Base-by-base conservation (phyloP, 371 early-diverging fungal genomes). In the Rhizopus stolonifer region DNA sequence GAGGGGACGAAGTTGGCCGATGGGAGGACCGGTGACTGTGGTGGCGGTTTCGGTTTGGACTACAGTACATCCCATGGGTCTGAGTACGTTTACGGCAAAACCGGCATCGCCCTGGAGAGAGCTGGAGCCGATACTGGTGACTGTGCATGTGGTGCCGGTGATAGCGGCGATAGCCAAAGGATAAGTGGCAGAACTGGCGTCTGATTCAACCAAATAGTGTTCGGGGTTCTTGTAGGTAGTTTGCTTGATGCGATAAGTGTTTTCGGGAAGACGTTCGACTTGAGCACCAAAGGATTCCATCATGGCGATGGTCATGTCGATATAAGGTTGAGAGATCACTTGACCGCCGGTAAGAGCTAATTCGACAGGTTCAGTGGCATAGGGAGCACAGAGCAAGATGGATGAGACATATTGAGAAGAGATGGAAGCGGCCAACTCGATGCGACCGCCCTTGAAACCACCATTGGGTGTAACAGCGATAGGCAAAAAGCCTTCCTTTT, bases 261-360 rank as follows among this genome's bases (percentile, higher is more conserved):
- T 93, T 54, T 83, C 81, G 24, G 87, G 72, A 13, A 88, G 68
- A 19, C 88, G 83, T 56, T 87, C 80, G 29, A 95, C 94, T 0
- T 77, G 48, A 49, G 92, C 81, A 38, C 98, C 97, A 67, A 98
- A 98, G 3, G 89, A 85, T 55, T 81, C 80, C 98, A 98, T 98
- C 97, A 97, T 95, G 43, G 93, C 84, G 42, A 94, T 87, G 1
- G 98, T 98, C 97, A 98, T 96, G 68, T 98, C 97, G 61, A 98
- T 98, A 71, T 98, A 98, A 11, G 91, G 94, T 66, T 95, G 94
- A 29, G 95, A 94, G 45, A 98, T 91, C n/a, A 96, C 96, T 52
- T 92, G 87, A 38, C 90, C 96, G 49, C 96, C 97, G 1, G 85
- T 82, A 44, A 98, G 74, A 31, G 81, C 88, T 45, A 98, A 77